These are phyloP conservation scores for Yamadazyma oceani DNA, from an alignment of 1,139 yeast species.

Conservation along the genomic window DNA sequence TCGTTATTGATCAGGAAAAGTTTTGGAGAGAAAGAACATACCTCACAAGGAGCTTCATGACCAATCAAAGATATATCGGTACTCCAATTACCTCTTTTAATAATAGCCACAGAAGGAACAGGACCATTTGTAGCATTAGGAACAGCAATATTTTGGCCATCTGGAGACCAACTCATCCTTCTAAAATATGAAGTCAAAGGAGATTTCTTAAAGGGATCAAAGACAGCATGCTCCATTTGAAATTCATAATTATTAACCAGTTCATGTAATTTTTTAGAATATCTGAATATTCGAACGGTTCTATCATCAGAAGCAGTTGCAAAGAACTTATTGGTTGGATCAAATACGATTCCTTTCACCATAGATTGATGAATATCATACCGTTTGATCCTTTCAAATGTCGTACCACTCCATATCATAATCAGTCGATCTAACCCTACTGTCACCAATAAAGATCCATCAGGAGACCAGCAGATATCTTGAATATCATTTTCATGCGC, in stretches of 20 bases:
- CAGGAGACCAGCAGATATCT: conserved; percentile 98
- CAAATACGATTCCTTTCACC: conserved; percentile 95
- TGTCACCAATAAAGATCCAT: conserved; percentile 81
- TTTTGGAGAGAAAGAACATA: conserved; percentile 83
- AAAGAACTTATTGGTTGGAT: conserved; percentile 96
- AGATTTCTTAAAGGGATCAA: conserved; percentile 82
- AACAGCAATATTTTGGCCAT: conserved; percentile 93
- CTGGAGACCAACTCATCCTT: conserved; percentile 96
- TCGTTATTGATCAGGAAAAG: conserved; percentile 30
- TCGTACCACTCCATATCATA: conserved; percentile 89
- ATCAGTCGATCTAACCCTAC: conserved; percentile 93
- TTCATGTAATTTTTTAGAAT: conserved; percentile 65
- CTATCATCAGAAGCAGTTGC: conserved; percentile 97
- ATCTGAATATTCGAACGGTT: conserved; percentile 82
- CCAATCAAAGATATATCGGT: conserved; percentile 86
- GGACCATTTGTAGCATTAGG: conserved; percentile 98
- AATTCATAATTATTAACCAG: conserved; percentile 67
- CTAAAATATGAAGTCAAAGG: conserved; percentile 93
- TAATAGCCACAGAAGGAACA: conserved; percentile 82
- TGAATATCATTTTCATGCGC: conserved; percentile 98
- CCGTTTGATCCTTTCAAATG: conserved; percentile 85
- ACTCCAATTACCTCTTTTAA: conserved; percentile 92
- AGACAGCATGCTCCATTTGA: conserved; percentile 78
- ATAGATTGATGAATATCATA: conserved; percentile 93
- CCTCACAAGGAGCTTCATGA: conserved; percentile 96